Conservation (phyloP, 495 filamentous ascomycete genomes). For the Annulohypoxylon maeteangense region DNA sequence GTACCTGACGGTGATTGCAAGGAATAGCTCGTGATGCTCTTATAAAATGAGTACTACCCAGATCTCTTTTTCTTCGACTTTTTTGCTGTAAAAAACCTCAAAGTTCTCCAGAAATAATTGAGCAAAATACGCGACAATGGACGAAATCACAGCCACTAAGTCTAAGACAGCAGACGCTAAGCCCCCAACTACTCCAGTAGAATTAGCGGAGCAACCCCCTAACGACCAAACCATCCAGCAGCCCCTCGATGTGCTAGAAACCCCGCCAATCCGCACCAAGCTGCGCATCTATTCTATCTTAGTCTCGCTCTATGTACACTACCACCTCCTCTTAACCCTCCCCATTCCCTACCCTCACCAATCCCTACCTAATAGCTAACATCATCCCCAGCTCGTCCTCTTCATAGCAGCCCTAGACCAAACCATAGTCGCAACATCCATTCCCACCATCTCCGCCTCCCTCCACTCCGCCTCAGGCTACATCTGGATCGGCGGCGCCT, state of each 20-base stretch:
- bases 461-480: constrained; percentile 70
- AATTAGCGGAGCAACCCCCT: neutral
- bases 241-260: constrained; percentile 20
- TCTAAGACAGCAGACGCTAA: neutral
- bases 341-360: neutral
- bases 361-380: constrained; percentile 19
- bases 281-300: constrained; percentile 44
- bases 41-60: neutral
- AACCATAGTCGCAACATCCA: constrained; percentile 70
- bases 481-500: constrained; percentile 75
- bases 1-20: neutral
- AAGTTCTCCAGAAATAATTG: neutral
- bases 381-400: constrained; percentile 38
- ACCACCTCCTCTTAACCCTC: neutral
- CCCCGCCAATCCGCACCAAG: constrained; percentile 41
- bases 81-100: neutral
- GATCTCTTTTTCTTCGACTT: neutral
- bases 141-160: neutral
- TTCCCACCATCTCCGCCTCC: constrained; percentile 66
- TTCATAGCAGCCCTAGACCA: constrained; percentile 72
- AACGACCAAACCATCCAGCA: neutral
- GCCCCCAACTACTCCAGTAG: neutral
- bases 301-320: constrained; percentile 42
- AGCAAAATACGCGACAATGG: constrained; percentile 1
- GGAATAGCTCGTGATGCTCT: neutral